Conservation (phyloP, 2,329 filamentous ascomycete species). For the Verticillium nubilum region DNA sequence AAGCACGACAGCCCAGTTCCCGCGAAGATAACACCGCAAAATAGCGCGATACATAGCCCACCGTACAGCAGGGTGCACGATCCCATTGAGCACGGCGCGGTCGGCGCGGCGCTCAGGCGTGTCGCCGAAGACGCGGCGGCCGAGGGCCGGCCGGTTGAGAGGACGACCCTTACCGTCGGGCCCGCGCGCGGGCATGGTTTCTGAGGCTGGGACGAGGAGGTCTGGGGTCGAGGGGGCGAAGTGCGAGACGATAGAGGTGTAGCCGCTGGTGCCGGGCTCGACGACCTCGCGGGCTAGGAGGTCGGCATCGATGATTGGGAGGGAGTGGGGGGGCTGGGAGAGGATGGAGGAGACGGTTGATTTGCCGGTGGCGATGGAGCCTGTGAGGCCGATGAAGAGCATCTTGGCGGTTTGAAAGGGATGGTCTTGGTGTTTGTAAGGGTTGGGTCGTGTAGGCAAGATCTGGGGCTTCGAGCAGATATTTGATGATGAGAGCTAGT, state of each 20-base stretch:
- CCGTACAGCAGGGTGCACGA: slow-evolving; percentile 88
- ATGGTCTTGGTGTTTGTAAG: background rate
- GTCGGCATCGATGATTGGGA: slow-evolving; percentile 93
- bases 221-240: slow-evolving; percentile 83
- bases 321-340: slow-evolving; percentile 70
- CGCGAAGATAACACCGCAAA: slow-evolving; percentile 65
- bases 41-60: slow-evolving; percentile 74
- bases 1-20: slow-evolving; percentile 83
- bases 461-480: background rate
- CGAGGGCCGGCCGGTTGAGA: slow-evolving; percentile 81
- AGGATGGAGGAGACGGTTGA: slow-evolving; percentile 88
- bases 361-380: slow-evolving; percentile 97
- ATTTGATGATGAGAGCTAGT: background rate
- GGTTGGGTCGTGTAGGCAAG: background rate
- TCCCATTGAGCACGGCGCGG: slow-evolving; percentile 73
- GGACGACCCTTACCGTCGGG: slow-evolving; percentile 60
- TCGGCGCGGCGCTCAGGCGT: slow-evolving; percentile 65
- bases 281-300: slow-evolving; percentile 88
- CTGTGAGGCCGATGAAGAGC: slow-evolving; percentile 93
- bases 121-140: slow-evolving; percentile 79
- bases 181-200: slow-evolving; percentile 47
- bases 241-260: slow-evolving; percentile 73
- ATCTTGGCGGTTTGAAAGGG: slow-evolving; percentile 44
- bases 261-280: slow-evolving; percentile 82
- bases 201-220: slow-evolving; percentile 60